phyloP scores from a whole-genome alignment of 2,329 filamentous ascomycete genomes.

The Penicillium sp. region DNA sequence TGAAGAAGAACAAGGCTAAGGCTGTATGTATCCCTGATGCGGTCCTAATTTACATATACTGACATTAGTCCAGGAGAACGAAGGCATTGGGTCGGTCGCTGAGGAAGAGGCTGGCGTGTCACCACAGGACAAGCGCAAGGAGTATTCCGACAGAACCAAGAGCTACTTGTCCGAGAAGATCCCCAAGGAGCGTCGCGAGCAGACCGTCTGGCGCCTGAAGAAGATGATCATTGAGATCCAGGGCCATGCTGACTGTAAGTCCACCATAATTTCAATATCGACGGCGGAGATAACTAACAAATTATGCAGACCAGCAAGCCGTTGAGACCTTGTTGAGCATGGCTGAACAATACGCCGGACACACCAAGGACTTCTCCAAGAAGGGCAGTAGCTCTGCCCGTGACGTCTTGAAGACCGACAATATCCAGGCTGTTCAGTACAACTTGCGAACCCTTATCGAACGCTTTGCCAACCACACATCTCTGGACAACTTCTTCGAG shows the following conservation, averaged over 20 bases:
- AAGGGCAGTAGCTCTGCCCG: slow-evolving; percentile 68
- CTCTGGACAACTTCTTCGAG: slow-evolving; percentile 78
- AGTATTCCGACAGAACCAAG: slow-evolving; percentile 50
- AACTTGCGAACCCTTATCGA: slow-evolving; percentile 85
- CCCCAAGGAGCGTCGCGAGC: slow-evolving; percentile 87
- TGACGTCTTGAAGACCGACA: slow-evolving; percentile 64
- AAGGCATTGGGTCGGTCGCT: slow-evolving; percentile 13
- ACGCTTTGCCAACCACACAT: slow-evolving; percentile 93
- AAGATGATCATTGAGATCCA: slow-evolving; percentile 98
- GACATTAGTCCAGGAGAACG: slow-evolving; percentile 39
- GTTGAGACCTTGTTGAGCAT: slow-evolving; percentile 81
- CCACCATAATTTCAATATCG: too few relatives aligned
- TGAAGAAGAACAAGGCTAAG: slow-evolving; percentile 58
- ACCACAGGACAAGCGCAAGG: slow-evolving; percentile 46
- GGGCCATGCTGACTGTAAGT: slow-evolving; percentile 80
- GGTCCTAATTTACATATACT: neutral
- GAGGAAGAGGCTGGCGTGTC: slow-evolving; percentile 55
- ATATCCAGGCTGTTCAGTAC: slow-evolving; percentile 69
- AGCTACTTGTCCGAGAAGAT: slow-evolving; percentile 84
- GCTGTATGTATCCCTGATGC: slow-evolving; percentile 44
- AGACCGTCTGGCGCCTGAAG: slow-evolving; percentile 88
- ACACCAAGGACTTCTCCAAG: slow-evolving; percentile 64
- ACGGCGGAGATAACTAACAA: neutral
- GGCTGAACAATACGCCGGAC: slow-evolving; percentile 78
- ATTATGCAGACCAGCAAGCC: slow-evolving; percentile 68